phyloP scores from a whole-genome alignment of 73 alveolate genomes.

The Paramecium biaurelia region DNA sequence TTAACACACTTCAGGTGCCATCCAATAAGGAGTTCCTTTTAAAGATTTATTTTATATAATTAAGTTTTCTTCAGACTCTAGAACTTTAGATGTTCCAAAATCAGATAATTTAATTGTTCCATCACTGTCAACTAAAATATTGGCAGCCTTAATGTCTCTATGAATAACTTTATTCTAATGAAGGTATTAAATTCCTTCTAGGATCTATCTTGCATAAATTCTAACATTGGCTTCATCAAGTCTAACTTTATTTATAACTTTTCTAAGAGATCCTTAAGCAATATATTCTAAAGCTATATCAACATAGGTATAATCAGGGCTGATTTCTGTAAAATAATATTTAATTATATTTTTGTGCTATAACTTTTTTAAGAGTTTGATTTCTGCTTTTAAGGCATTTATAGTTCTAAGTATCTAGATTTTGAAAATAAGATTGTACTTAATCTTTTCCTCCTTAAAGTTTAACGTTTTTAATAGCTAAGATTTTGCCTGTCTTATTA shows the following conservation, averaged over 20 bases:
- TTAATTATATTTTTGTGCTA: conserved; percentile 68
- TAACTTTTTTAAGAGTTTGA: conserved; percentile 56
- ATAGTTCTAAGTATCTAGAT: conserved; percentile 26
- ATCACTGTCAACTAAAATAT: conserved; percentile 61
- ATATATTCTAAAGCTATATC: conserved; percentile 70
- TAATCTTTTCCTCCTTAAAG: conserved; percentile 53
- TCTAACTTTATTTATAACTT: conserved; percentile 66
- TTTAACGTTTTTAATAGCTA: conserved; percentile 83
- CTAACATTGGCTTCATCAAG: conserved; percentile 67
- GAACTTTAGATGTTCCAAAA: conserved; percentile 67
- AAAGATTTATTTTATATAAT: not conserved
- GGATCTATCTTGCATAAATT: conserved; percentile 57
- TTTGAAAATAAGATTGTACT: conserved; percentile 22
- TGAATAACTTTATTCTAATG: conserved; percentile 64
- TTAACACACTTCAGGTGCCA: conserved; percentile 63
- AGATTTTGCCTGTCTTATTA: conserved; percentile 73
- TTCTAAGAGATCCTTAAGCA: conserved; percentile 67
- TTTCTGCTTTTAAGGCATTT: conserved; percentile 54
- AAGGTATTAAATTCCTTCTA: conserved; percentile 60
- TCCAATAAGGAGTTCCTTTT: conserved; percentile 60
- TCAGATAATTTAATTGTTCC: conserved; percentile 70
- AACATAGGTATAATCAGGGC: conserved; percentile 55
- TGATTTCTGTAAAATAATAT: conserved; percentile 64
- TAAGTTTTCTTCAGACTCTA: conserved; percentile 24
- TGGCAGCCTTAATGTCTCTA: conserved; percentile 69